Conservation (phyloP, 257 asterid genomes). For the Jacaranda copaia region DNA sequence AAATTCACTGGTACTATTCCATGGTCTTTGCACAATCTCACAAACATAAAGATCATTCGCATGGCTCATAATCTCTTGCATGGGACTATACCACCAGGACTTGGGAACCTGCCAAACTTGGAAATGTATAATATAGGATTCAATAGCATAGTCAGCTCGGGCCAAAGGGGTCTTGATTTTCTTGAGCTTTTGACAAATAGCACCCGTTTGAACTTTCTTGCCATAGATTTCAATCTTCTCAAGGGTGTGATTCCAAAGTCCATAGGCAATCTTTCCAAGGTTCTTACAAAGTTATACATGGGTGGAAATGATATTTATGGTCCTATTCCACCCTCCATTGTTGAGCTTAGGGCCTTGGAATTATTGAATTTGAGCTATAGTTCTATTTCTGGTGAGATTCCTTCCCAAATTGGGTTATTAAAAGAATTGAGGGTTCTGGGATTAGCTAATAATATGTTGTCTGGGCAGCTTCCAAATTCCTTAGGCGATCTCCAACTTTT, state of each 20-base stretch:
- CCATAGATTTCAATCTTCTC: slow-evolving; percentile 54
- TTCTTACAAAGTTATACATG: slow-evolving; percentile 50
- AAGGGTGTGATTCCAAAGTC: slow-evolving; percentile 62
- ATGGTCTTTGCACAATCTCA: slow-evolving; percentile 64
- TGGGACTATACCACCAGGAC: slow-evolving; percentile 69
- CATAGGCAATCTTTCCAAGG: slow-evolving; percentile 61
- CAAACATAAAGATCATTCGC: slow-evolving; percentile 56
- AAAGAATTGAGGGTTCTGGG: slow-evolving; percentile 41
- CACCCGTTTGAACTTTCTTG: slow-evolving; percentile 56
- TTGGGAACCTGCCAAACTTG: slow-evolving; percentile 60
- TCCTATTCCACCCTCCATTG: slow-evolving; percentile 57
- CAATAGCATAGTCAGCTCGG: slow-evolving; percentile 53
- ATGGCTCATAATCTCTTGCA: slow-evolving; percentile 58
- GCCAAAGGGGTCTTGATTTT: slow-evolving; percentile 46
- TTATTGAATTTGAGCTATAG: slow-evolving; percentile 45
- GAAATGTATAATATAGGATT: slow-evolving; percentile 60
- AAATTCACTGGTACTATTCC: slow-evolving; percentile 68
- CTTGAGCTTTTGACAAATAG: slow-evolving; percentile 51
- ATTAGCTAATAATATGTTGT: slow-evolving; percentile 49
- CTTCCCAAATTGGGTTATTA: slow-evolving; percentile 55
- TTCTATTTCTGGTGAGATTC: slow-evolving; percentile 58
- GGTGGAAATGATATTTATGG: slow-evolving; percentile 56
- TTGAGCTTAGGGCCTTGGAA: slow-evolving; percentile 51
- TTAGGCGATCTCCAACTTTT: slow-evolving; percentile 55
- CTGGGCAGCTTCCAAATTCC: slow-evolving; percentile 55